Percentiles rank a stretch among this genome's conserved stretches.
phyloP scores from a whole-genome alignment of 2,329 filamentous ascomycete genomes.

The Aaosphaeria pasadenensis region DNA sequence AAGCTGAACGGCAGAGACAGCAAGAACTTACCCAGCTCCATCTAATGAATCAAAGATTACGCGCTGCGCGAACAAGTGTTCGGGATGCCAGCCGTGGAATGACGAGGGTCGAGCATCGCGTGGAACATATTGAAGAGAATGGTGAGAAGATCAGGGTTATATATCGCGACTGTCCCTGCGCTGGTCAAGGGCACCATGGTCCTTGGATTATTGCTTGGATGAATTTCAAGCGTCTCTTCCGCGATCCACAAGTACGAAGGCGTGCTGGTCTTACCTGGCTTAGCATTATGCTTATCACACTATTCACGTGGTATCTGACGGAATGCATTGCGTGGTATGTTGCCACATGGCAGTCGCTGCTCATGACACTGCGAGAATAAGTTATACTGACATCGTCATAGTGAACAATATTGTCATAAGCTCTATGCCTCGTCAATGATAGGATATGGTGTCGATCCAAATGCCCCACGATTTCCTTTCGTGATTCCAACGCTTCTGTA shows the following conservation, averaged over 20 bases:
- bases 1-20: conserved; percentile 41
- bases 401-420: conserved; percentile 51
- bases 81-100: conserved; percentile 44
- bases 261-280: conserved; percentile 37
- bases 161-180: conserved; percentile 18
- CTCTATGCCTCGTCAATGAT: conserved; percentile 47
- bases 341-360: not conserved
- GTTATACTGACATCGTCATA: conserved; percentile 8
- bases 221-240: conserved; percentile 25
- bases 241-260: conserved; percentile 12
- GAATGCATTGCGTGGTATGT: conserved; percentile 48
- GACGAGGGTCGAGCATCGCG: conserved; percentile 38
- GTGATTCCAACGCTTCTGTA: conserved; percentile 56
- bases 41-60: conserved; percentile 40
- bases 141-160: conserved; percentile 7
- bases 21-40: conserved; percentile 42
- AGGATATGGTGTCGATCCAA: conserved; percentile 49
- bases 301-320: conserved; percentile 48
- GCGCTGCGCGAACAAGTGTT: conserved; percentile 40
- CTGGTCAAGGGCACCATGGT: not conserved
- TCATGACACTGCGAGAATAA: not conserved
- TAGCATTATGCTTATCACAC: conserved; percentile 38
- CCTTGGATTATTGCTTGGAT: conserved; percentile 15
- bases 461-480: conserved; percentile 54
- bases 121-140: conserved; percentile 31